A percentile compares a stretch with the other conserved stretches of the same genome.
Conservation (phyloP, 805 yeast genomes). For the Saturnispora kantuleensis region DNA sequence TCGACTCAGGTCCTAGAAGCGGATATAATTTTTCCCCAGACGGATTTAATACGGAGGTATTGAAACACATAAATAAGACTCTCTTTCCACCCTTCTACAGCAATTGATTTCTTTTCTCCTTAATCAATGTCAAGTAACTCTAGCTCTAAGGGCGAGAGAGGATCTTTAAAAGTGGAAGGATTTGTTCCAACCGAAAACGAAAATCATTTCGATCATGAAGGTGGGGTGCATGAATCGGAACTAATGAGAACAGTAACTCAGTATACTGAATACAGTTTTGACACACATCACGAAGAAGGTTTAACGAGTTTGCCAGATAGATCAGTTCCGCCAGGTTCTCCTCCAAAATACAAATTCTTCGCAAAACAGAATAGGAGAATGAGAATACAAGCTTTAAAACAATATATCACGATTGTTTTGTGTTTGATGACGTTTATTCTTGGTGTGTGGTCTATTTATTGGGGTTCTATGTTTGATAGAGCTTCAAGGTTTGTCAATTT, state of each 20-base stretch:
- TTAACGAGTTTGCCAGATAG: too few relatives aligned
- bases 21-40: too few relatives aligned
- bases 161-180: too few relatives aligned
- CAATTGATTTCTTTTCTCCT: too few relatives aligned
- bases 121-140: too few relatives aligned
- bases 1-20: too few relatives aligned
- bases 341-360: constrained; percentile 13
- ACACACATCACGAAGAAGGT: constrained; percentile 6
- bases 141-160: too few relatives aligned
- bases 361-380: constrained; percentile 11
- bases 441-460: constrained; percentile 34
- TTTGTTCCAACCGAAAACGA: too few relatives aligned
- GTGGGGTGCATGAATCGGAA: constrained; percentile 2
- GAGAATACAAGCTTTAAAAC: constrained; percentile 12
- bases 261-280: constrained; percentile 17
- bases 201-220: neutral
- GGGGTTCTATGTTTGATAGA: constrained; percentile 38
- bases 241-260: constrained; percentile 16
- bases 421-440: constrained; percentile 30
- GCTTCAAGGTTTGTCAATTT: constrained; percentile 25
- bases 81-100: too few relatives aligned
- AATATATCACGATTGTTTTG: constrained; percentile 13
- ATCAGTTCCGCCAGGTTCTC: neutral
- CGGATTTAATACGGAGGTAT: too few relatives aligned
- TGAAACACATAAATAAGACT: too few relatives aligned